phyloP scores from a whole-genome alignment of 352 stramenopile species.

The Globisporangium megalacanthum region DNA sequence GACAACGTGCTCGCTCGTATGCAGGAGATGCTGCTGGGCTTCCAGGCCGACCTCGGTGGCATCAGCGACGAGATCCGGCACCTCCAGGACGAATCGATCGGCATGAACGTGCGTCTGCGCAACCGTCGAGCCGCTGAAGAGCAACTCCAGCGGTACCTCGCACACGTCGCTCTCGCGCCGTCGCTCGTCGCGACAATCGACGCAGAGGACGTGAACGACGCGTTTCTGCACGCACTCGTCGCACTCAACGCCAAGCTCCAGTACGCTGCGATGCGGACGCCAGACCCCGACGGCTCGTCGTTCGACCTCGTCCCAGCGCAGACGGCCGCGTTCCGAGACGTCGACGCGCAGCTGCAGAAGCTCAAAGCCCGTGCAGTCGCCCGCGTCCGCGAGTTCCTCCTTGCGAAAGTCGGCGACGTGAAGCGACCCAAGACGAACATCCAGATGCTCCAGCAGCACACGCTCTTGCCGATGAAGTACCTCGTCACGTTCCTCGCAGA shows the following conservation, averaged over 20 bases:
- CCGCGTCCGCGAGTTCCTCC: conserved; percentile 91
- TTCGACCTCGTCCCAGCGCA: conserved; percentile 86
- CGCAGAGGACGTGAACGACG: conserved; percentile 92
- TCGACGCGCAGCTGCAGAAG: conserved; percentile 90
- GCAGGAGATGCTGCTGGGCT: conserved; percentile 97
- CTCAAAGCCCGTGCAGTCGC: conserved; percentile 70
- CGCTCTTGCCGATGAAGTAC: conserved; percentile 95
- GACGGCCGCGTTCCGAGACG: conserved; percentile 91
- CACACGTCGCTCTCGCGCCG: conserved; percentile 94
- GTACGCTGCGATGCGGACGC: conserved; percentile 73
- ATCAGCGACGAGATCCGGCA: conserved; percentile 97
- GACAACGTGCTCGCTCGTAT: conserved; percentile 96
- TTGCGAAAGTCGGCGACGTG: conserved; percentile 91
- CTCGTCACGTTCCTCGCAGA: conserved; percentile 93
- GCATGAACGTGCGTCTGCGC: conserved; percentile 91
- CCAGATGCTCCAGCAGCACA: conserved; percentile 97
- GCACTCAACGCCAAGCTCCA: conserved; percentile 92
- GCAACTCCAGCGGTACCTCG: conserved; percentile 92
- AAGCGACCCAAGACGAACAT: conserved; percentile 97
- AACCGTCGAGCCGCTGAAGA: conserved; percentile 95
- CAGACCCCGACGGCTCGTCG: conserved; percentile 56
- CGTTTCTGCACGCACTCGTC: conserved; percentile 91
- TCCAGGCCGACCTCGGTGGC: conserved; percentile 96
- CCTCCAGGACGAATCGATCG: conserved; percentile 94
- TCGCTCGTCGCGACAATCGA: conserved; percentile 91